Base-by-base conservation (phyloP, 768 basidiomycete species). In the Gloeopeniophorella convolvens region DNA sequence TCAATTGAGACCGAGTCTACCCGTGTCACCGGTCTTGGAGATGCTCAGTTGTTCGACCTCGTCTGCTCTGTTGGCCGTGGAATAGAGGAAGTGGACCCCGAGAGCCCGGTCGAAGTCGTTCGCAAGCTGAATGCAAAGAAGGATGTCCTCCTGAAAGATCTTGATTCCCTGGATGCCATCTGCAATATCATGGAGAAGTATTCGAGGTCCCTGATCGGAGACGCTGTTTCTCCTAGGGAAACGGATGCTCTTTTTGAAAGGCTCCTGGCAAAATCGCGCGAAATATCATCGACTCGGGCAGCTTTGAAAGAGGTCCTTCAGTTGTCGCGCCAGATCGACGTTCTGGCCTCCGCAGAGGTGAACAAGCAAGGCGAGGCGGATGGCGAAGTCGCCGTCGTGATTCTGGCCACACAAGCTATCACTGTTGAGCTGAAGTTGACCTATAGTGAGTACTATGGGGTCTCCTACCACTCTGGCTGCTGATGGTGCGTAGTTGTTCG, bases 11-110 rank as follows among this genome's bases (percentile, higher is more conserved):
- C 70, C 2, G 67, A 77, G 21, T 77, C 77, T 16, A 67, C 78
- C 35, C 70, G 81, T 32, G 73, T 82, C n/a, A 74, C 76, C 41
- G 76, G 75, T 3, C 65, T 78, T 10, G 70, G 68, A 5, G 63
- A 67, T 24, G 72, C 74, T 5, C 73, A 74, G 50, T 66, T 83
- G 9, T 72, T 74, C 54, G 80, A 81, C 61, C 74, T 81, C 28
- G 71, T 76, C n/a, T 78, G 75, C 62, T 74, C 70, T 20, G 58
- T 70, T 34, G 46, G 55, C 61, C 55, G 45, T 55, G 57, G 23
- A 23, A 49, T 18, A 54, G 51, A 31, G 49, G 62, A 36, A 51
- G 52, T 34, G 18, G 52, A 36, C 60, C 56, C 45, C 61, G 61
- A 48, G 27, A 36, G 45, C 23, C 32, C 68, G 15, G 48, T 68